These are phyloP conservation scores for Babesia sp. DNA, from an alignment of 169 alveolate genomes.

Conservation along the genomic window DNA sequence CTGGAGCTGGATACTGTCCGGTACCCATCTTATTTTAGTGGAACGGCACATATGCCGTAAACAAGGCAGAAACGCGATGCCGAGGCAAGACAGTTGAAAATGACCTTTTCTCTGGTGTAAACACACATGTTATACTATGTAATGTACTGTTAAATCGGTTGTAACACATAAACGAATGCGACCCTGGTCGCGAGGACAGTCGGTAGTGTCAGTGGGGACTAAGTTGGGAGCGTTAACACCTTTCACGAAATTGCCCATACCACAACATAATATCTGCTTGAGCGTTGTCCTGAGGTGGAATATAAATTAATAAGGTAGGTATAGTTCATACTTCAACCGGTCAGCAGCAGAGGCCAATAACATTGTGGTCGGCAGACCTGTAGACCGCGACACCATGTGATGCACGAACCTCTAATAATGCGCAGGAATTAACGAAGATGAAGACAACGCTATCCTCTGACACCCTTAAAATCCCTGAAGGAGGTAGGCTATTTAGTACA, in stretches of 20 bases:
- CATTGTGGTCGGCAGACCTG: background rate
- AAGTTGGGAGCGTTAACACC: conserved; percentile 20
- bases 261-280: background rate
- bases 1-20: conserved; percentile 81
- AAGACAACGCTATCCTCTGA: conserved; percentile 73
- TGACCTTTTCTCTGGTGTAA: background rate
- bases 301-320: conserved; percentile 23
- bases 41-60: background rate
- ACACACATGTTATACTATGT: background rate
- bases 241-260: background rate
- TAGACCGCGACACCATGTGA: conserved; percentile 15
- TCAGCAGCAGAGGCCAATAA: too few species aligned
- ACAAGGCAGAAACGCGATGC: background rate
- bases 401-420: background rate
- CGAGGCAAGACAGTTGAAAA: background rate
- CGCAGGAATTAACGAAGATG: conserved; percentile 56
- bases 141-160: background rate
- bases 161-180: background rate
- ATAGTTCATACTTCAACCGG: too few species aligned
- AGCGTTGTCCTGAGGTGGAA: background rate
- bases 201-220: conserved; percentile 30
- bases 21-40: conserved; percentile 76
- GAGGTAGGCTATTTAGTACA: conserved; percentile 52
- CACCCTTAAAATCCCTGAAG: conserved; percentile 71
- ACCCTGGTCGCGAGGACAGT: background rate